Evolutionary conservation across 106 monocot species (phyloP).

Genomic region (Dendrobium catenatum): DNA sequence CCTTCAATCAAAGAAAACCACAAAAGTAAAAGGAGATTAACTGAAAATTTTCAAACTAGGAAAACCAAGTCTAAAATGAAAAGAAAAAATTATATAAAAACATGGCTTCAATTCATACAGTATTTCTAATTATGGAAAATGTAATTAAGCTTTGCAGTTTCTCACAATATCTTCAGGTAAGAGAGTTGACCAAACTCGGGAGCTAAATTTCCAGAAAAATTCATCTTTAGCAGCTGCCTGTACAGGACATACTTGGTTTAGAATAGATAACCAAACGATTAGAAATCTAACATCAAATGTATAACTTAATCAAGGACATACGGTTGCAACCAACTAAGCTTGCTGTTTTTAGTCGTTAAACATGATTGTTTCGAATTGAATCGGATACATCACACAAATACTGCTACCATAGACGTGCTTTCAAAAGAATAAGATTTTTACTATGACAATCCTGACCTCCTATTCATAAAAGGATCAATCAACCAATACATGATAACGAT

Average conservation of each 20-base stretch:
- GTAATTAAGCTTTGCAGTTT: conserved; percentile 2
- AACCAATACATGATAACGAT: background rate
- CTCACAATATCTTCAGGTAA: conserved; percentile 81
- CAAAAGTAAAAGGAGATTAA: background rate
- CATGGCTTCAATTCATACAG: background rate
- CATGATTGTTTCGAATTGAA: background rate
- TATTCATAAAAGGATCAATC: background rate
- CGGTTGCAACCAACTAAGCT: background rate
- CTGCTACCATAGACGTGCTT: background rate
- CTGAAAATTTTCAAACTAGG: background rate
- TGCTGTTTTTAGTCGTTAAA: background rate
- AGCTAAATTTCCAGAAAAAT: conserved; percentile 80
- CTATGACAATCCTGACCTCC: background rate
- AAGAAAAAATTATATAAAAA: background rate
- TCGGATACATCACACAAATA: background rate
- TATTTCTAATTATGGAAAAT: background rate
- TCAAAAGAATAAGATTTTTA: background rate
- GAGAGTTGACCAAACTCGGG: conserved; percentile 80
- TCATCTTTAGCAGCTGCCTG: conserved; percentile 76
- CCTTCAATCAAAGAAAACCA: conserved; percentile 46
- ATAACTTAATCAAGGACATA: background rate
- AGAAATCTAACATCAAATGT: background rate
- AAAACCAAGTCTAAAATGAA: background rate
- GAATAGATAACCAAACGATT: background rate
- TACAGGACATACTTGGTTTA: conserved; percentile 9